Evolutionary conservation across 2,329 filamentous ascomycete genomes (phyloP).

Genomic region (Scopulariopsis brevicaulis): DNA sequence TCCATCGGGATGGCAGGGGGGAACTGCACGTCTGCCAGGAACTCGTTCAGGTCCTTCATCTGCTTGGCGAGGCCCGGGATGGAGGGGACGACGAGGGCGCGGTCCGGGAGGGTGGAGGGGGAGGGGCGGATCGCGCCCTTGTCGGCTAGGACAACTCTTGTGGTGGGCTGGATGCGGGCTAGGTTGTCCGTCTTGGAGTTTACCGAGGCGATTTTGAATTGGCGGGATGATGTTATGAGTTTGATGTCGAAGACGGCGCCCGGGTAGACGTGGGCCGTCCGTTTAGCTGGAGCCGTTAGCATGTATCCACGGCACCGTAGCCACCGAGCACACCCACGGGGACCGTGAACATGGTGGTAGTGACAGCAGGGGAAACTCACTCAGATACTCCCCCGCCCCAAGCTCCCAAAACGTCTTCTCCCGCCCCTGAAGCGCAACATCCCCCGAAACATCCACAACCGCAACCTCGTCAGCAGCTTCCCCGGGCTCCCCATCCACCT

Average conservation of each 20-base stretch:
- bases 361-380: slow-evolving; percentile 11
- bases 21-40: slow-evolving; percentile 27
- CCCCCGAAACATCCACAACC: slow-evolving; percentile 44
- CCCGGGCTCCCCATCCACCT: slow-evolving; percentile 22
- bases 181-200: slow-evolving; percentile 32
- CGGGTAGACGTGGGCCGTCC: slow-evolving; percentile 56
- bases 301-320: background rate
- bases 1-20: background rate
- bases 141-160: slow-evolving; percentile 15
- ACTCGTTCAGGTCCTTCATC: slow-evolving; percentile 53
- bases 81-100: slow-evolving; percentile 32
- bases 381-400: slow-evolving; percentile 19
- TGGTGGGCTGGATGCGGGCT: slow-evolving; percentile 28
- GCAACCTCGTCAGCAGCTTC: slow-evolving; percentile 42
- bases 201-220: slow-evolving; percentile 47
- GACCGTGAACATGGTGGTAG: background rate
- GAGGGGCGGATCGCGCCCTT: background rate
- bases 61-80: slow-evolving; percentile 60
- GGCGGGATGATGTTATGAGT: slow-evolving; percentile 12
- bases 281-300: slow-evolving; percentile 22
- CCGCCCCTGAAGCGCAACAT: slow-evolving; percentile 14
- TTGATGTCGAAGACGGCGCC: slow-evolving; percentile 61
- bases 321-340: background rate
- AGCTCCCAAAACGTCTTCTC: slow-evolving; percentile 23
- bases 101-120: slow-evolving; percentile 10